Base-by-base conservation (phyloP, 2,329 filamentous ascomycete species). In the Colletotrichum sp. region DNA sequence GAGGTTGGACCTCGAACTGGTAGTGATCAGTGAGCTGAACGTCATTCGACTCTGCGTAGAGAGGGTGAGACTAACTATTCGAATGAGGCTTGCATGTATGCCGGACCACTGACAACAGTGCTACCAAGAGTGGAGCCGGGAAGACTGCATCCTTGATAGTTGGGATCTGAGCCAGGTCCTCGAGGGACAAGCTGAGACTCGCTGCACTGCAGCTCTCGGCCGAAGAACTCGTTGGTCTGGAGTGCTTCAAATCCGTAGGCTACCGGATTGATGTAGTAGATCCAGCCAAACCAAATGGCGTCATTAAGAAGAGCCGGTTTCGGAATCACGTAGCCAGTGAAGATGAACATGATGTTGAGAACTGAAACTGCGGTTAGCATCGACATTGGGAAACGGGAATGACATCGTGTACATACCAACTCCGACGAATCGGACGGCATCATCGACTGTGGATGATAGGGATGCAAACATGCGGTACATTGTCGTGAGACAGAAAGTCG, bases 281-380 rank as follows among this genome's bases (percentile, higher is more conserved):
- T 89, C 92, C 93, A 94, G 6, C 90, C 88, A 49, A 94, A 90
- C 93, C 93, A 95, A 85, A 93, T 94, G 80, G 95, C 88, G 76
- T 89, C 84, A 52, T 87, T 84, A 77, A 90, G 82, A 78, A 92
- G 90, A 21, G 91, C 86, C 0, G 87, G 87, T 21, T 90, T 89
- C 0, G 90, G 90, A 36, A 94, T 91, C 3, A 91, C 86, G 79
- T 94, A 94, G 0, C 93, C 93, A 0, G 93, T 93, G 79, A 92
- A 95, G 28, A 95, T 91, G 60, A 94, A 87, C 12, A 94, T 88
- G 70, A 92, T 84, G 75, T 93, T 88, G 44, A 94, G 89, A 1
- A 90, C 84, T 18, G 57, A 91, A 36, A 57, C 7, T 18, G 49
- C 21, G 16, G 26, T 70, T 15, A 63, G 68, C 2, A 6, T 7